These are phyloP conservation scores for Candida pseudoviswanathii DNA, from an alignment of 1,139 yeast species.

Conservation along the genomic window DNA sequence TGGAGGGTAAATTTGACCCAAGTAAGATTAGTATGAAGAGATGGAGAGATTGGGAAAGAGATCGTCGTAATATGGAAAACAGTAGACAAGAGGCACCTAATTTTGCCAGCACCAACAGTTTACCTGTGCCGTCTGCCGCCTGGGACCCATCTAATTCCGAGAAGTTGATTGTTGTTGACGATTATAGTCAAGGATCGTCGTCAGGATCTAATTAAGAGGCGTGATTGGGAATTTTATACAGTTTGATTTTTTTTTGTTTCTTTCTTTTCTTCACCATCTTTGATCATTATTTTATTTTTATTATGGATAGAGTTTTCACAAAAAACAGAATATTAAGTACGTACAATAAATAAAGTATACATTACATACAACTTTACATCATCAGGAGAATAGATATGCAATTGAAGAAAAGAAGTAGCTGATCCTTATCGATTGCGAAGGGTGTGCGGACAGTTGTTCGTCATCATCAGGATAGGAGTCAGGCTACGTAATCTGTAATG, in stretches of 20 bases:
- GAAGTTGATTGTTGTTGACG: slow-evolving; percentile 26
- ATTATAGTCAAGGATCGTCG: slow-evolving; percentile 32
- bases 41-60: slow-evolving; percentile 93
- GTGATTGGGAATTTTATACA: not conserved
- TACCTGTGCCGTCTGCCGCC: slow-evolving; percentile 47
- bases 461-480: too few species aligned
- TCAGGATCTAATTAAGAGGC: slow-evolving; percentile 13
- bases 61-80: slow-evolving; percentile 40
- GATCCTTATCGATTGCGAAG: too few species aligned
- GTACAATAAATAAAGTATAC: not conserved
- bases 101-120: slow-evolving; percentile 15
- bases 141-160: slow-evolving; percentile 49
- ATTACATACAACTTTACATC: too few species aligned
- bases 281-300: not conserved
- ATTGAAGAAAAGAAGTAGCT: too few species aligned
- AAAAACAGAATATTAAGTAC: not conserved
- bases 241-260: too few species aligned
- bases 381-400: too few species aligned
- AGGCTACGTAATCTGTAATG: too few species aligned
- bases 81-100: slow-evolving; percentile 5
- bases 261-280: not conserved
- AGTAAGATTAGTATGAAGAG: slow-evolving; percentile 85
- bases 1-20: slow-evolving; percentile 86
- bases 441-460: too few species aligned
- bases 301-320: not conserved